Base-by-base conservation (phyloP, 257 asterid species). In the Misopates orontium region DNA sequence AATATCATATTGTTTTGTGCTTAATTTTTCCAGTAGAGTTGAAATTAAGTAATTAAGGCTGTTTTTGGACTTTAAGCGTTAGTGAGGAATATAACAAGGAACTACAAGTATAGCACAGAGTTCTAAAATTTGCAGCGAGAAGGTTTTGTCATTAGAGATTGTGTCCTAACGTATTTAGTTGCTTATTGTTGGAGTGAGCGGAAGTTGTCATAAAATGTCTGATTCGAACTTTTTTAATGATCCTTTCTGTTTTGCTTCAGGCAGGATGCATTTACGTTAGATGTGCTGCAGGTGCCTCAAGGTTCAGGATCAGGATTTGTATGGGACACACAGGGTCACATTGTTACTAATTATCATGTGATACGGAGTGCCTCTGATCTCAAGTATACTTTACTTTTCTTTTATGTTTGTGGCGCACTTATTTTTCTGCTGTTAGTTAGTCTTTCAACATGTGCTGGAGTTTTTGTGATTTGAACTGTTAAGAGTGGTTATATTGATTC, bases 291-390 rank as follows among this genome's bases (percentile, higher is more conserved):
- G 89, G 97, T 93, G 72, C 97, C 98, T 14, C 99, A 88, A 73
- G 99, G 98, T 50, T 90, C 96, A 5, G 97, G 99, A 55, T 94
- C 97, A 25, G 99, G 99, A 62, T 94, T 94, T 70, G 83, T 90
- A 22, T 90, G 99, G 99, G 98, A 90, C 70, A 61, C 55, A 31
- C 75, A 78, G 50, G 99, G 99, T 1, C 89, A 94, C 58, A 57
- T 90, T 59, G 98, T 94, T 31, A 90, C 99, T 58, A 94, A 94
- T 75, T 90, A 82, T 85, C 99, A 94, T 71, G 96, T 90, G 80
- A 94, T 94, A 74, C 90, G 99, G 25, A 98, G 96, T 71, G 99
- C 99, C 31, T 90, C 98, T 65, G 99, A 90, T 83, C 93, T 94
- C 83, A 88, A 80, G 97, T 90, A 73, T 53, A 28, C 25, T 56